A percentile compares a stretch with the other conserved stretches of the same genome.
Conservation (phyloP, 148 eudicot genomes). For the Arbutus unedo region DNA sequence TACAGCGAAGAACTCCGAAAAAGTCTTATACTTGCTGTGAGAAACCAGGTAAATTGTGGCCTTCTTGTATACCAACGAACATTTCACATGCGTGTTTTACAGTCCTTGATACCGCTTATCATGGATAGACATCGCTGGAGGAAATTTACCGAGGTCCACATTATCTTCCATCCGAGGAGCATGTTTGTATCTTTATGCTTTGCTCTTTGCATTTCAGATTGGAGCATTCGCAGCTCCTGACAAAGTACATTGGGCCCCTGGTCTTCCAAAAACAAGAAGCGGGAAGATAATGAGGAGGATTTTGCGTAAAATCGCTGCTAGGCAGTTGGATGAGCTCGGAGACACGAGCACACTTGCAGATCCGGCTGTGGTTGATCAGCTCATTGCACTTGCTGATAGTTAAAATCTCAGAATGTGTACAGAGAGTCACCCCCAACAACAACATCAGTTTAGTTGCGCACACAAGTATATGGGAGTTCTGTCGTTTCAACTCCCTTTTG, state of each 20-base stretch:
- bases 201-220: slow-evolving; percentile 48
- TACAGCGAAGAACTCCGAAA: slow-evolving; percentile 90
- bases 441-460: neutral
- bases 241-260: slow-evolving; percentile 95
- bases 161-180: neutral
- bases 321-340: slow-evolving; percentile 90
- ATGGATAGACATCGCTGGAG: neutral
- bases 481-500: neutral
- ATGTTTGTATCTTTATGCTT: neutral
- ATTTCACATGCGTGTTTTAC: neutral
- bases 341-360: slow-evolving; percentile 96
- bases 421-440: neutral
- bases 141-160: neutral
- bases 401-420: neutral
- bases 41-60: slow-evolving; percentile 61
- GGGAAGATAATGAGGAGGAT: slow-evolving; percentile 99
- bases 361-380: slow-evolving; percentile 85
- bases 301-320: slow-evolving; percentile 86
- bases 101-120: neutral
- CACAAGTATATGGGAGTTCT: neutral
- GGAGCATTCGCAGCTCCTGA: slow-evolving; percentile 99
- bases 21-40: slow-evolving; percentile 67
- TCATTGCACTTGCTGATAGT: slow-evolving; percentile 47
- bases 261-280: slow-evolving; percentile 97
- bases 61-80: slow-evolving; percentile 5